A percentile compares a stretch with the other conserved stretches of the same genome.
phyloP scores from a whole-genome alignment of 2,329 filamentous ascomycete species.

The Penicillium sclerotigenum region DNA sequence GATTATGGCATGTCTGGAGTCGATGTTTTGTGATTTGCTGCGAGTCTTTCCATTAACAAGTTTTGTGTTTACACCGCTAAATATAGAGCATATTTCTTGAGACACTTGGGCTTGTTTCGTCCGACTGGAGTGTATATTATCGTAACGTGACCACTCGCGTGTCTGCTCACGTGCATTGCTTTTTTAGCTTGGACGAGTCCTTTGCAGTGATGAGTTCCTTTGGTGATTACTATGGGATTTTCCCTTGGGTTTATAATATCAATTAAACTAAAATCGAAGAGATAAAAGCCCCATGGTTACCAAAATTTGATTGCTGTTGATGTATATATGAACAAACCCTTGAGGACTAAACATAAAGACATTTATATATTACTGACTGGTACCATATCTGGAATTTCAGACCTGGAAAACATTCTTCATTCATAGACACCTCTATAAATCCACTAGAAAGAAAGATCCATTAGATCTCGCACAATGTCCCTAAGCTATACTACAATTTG shows the following conservation, averaged over 20 bases:
- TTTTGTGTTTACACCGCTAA: neutral
- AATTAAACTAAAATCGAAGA: too few species aligned
- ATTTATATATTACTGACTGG: neutral
- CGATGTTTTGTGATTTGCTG: conserved; percentile 1
- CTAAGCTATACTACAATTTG: neutral
- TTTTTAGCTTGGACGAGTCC: neutral
- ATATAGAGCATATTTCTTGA: neutral
- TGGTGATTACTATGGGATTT: neutral
- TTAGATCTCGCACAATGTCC: neutral
- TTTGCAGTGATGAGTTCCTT: neutral
- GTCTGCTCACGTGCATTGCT: neutral
- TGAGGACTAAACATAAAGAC: neutral
- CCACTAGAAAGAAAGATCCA: neutral
- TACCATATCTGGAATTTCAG: neutral
- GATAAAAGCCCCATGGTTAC: neutral
- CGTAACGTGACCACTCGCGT: too few species aligned
- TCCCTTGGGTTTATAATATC: neutral
- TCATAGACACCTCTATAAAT: neutral
- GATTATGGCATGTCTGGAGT: conserved; percentile 24
- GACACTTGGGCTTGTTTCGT: neutral
- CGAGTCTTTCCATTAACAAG: neutral
- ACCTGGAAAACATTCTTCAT: fast-evolving
- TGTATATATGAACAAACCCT: neutral
- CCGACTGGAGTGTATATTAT: too few species aligned
- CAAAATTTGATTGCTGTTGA: neutral